Evolutionary conservation across 1,284 basidiomycete species (phyloP).

Genomic region (Puccinia triticina): DNA sequence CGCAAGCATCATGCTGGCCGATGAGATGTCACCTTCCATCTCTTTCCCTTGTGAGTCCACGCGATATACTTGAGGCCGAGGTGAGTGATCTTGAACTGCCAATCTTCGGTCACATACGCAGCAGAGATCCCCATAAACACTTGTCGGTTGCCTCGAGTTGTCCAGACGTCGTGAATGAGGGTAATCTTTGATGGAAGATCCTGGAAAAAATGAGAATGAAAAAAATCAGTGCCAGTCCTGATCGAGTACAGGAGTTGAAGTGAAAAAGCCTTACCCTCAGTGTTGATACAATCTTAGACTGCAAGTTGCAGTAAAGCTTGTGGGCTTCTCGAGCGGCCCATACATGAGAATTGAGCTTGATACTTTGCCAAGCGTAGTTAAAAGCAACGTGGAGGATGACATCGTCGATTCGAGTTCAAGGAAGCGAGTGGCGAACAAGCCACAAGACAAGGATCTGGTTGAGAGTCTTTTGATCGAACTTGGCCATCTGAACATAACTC

Average conservation of each 20-base stretch:
- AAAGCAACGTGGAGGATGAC: no score
- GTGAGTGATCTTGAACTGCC: background rate
- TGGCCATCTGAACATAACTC: background rate
- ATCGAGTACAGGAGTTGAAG: no score
- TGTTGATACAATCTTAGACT: background rate
- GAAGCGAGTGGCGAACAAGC: no score
- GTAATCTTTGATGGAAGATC: background rate
- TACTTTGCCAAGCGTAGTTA: no score
- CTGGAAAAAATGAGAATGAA: no score
- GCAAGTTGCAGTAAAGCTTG: no score
- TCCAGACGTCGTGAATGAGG: conserved; percentile 32
- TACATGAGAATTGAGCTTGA: background rate
- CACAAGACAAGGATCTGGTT: no score
- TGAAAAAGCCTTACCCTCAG: background rate
- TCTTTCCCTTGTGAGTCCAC: conserved; percentile 2
- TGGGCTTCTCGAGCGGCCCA: background rate
- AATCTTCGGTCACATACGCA: background rate
- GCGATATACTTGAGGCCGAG: conserved; percentile 20
- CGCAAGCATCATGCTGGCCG: background rate
- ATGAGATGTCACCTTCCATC: background rate
- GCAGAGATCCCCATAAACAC: conserved; percentile 22
- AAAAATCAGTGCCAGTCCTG: background rate
- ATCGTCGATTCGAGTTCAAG: no score
- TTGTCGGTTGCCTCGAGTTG: no score
- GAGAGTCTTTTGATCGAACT: no score